A percentile compares a stretch with the other conserved stretches of the same genome.
Conservation (phyloP, 208 protist species). For the Phytomonas serpens region DNA sequence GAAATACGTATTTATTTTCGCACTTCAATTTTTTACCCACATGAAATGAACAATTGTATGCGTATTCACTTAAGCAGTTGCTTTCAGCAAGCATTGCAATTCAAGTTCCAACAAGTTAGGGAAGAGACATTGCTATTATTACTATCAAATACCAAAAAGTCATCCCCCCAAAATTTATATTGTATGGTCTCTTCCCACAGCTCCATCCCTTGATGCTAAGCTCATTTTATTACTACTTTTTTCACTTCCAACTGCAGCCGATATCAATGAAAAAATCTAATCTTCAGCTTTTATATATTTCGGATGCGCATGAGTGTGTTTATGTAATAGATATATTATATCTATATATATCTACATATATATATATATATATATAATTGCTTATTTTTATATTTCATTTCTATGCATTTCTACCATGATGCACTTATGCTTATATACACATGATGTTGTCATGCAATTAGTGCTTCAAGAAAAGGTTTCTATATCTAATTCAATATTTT, state of each 20-base stretch:
- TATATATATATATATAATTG: slow-evolving; percentile 10
- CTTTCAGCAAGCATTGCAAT: neutral
- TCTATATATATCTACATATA: neutral
- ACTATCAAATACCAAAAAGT: neutral
- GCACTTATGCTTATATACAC: slow-evolving; percentile 1
- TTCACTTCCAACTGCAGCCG: neutral
- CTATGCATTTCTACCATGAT: slow-evolving; percentile 12
- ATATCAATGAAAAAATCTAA: neutral
- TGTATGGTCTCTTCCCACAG: neutral
- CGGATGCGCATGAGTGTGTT: neutral
- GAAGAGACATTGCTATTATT: neutral
- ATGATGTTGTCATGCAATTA: neutral
- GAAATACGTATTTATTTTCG: neutral
- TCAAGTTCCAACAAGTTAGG: neutral
- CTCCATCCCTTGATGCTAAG: neutral
- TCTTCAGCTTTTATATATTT: neutral
- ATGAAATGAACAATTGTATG: neutral
- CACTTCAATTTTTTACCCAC: neutral
- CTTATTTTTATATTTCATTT: slow-evolving; percentile 10
- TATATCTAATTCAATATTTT: slow-evolving; percentile 6
- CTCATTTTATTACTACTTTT: neutral
- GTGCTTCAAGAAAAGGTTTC: slow-evolving; percentile 9
- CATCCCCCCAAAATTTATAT: neutral
- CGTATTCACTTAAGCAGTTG: neutral
- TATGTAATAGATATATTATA: neutral